A percentile compares a stretch with the other conserved stretches of the same genome.
Conservation (phyloP, 1,139 yeast species). For the Saccharomyces pastorianus region DNA sequence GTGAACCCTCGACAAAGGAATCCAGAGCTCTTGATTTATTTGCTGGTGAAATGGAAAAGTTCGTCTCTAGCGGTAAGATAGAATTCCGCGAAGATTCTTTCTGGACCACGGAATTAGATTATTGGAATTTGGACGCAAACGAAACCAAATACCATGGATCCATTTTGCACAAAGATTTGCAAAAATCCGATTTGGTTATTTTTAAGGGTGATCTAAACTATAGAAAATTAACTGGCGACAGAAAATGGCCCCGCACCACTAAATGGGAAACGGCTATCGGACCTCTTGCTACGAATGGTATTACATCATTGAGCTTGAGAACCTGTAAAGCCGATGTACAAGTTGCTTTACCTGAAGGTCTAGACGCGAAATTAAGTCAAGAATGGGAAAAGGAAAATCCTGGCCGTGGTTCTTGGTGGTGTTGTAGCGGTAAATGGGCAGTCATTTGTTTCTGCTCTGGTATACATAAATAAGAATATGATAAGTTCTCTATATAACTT, state of each 20-base stretch:
- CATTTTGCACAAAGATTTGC: slow-evolving; percentile 43
- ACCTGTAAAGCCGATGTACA: slow-evolving; percentile 97
- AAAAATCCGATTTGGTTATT: slow-evolving; percentile 60
- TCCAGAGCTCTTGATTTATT: slow-evolving; percentile 36
- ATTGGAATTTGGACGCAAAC: slow-evolving; percentile 54
- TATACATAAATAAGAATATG: slow-evolving; percentile 4
- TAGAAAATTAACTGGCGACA: slow-evolving; percentile 86
- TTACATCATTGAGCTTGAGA: slow-evolving; percentile 67
- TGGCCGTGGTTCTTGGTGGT: slow-evolving; percentile 69
- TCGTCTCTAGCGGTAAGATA: slow-evolving; percentile 45
- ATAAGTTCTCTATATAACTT: not conserved
- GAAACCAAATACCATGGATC: slow-evolving; percentile 52
- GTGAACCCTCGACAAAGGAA: slow-evolving; percentile 38
- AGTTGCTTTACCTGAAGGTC: slow-evolving; percentile 70
- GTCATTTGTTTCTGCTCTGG: slow-evolving; percentile 54
- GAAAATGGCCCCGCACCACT: slow-evolving; percentile 78
- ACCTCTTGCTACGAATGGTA: slow-evolving; percentile 48
- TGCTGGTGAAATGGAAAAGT: slow-evolving; percentile 42
- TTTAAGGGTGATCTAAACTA: slow-evolving; percentile 95
- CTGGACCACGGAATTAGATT: slow-evolving; percentile 78
- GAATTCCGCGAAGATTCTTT: slow-evolving; percentile 57
- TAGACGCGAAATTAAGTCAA: slow-evolving; percentile 56
- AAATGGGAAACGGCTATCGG: slow-evolving; percentile 65
- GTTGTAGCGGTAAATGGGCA: slow-evolving; percentile 87
- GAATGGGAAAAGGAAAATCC: slow-evolving; percentile 53